phyloP scores from a whole-genome alignment of 345 rosid genomes.

The sweet orange (Citrus sinensis) region DVS_A1.0 CM039165.1:17650501-17651000 shows the following conservation, averaged over 20 bases:
- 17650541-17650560: not conserved
- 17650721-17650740: not conserved
- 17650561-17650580: not conserved
- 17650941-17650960: not conserved
- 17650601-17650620: constrained; percentile 27
- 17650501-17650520: constrained; percentile 27
- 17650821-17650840: constrained; percentile 16
- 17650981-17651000: not conserved
- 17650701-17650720: constrained; percentile 12
- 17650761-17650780: not conserved
- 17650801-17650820: constrained; percentile 28
- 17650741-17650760: not conserved
- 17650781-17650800: constrained; percentile 26
- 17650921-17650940: not conserved
- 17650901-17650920: not conserved
- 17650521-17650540: not conserved
- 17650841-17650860: constrained; percentile 24
- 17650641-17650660: constrained; percentile 28
- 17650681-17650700: constrained; percentile 18
- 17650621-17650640: constrained; percentile 32
- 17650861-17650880: constrained; percentile 19
- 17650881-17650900: constrained; percentile 15
- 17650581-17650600: not conserved
- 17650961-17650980: not conserved
- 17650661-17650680: constrained; percentile 19